These are phyloP conservation scores for Hymenoscyphus salicellus DNA, from an alignment of 2,329 filamentous ascomycete genomes.

Conservation along the genomic window DNA sequence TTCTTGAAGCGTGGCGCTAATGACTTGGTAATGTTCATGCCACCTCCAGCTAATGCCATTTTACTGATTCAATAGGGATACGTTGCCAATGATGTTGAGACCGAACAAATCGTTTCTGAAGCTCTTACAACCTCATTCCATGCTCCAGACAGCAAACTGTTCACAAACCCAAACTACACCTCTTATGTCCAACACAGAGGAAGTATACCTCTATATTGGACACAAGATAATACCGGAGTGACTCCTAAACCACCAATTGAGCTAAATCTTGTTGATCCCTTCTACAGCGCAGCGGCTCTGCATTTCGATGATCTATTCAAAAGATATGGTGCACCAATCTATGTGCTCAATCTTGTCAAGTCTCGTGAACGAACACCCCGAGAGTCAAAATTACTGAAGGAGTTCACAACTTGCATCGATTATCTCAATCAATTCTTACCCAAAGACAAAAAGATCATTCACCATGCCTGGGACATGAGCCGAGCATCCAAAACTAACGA, in stretches of 20 bases:
- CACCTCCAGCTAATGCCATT: background rate
- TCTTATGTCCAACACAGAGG: constrained; percentile 96
- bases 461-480: constrained; percentile 98
- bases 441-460: constrained; percentile 77
- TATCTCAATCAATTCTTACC: constrained; percentile 96
- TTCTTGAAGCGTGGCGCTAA: constrained; percentile 95
- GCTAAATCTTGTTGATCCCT: constrained; percentile 91
- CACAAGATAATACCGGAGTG: constrained; percentile 91
- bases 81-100: constrained; percentile 98
- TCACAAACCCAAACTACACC: constrained; percentile 86
- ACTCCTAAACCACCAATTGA: constrained; percentile 96
- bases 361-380: constrained; percentile 81
- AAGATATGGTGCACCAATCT: constrained; percentile 87
- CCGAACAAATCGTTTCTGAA: constrained; percentile 96
- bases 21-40: constrained; percentile 55
- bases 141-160: constrained; percentile 78
- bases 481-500: constrained; percentile 87
- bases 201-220: constrained; percentile 96
- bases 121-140: constrained; percentile 94
- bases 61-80: constrained; percentile 56
- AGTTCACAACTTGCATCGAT: constrained; percentile 81
- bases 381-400: constrained; percentile 84
- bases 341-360: constrained; percentile 89
- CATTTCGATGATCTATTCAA: constrained; percentile 95
- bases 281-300: constrained; percentile 86